Evolutionary conservation across 1,284 basidiomycete species (phyloP).

Genomic region (Ceratobasidium sp.): DNA sequence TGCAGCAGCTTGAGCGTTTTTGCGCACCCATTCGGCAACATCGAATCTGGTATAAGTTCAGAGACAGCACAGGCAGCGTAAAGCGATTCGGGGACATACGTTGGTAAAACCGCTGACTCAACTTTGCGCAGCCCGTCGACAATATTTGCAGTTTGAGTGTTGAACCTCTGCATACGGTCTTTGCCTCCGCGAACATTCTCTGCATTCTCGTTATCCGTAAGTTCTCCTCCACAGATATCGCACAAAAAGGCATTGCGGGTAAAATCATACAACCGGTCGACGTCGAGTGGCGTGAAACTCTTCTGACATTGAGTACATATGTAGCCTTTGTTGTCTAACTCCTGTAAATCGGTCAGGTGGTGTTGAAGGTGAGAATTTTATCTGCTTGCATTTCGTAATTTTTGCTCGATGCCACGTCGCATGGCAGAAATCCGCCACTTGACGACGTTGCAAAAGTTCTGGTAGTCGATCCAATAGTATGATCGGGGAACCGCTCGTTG

Average conservation of each 20-base stretch:
- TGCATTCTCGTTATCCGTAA: conserved; percentile 93
- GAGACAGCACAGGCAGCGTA: not conserved
- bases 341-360: conserved; percentile 64
- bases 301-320: conserved; percentile 92
- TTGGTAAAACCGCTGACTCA: conserved; percentile 87
- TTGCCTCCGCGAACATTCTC: conserved; percentile 87
- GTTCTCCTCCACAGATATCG: conserved; percentile 75
- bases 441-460: conserved; percentile 95
- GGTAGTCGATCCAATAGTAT: conserved; percentile 98
- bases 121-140: conserved; percentile 89
- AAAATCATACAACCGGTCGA: conserved; percentile 84
- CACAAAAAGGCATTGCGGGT: conserved; percentile 74
- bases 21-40: conserved; percentile 82
- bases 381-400: conserved; percentile 79
- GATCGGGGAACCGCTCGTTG: conserved; percentile 84
- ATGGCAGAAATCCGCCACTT: conserved; percentile 99
- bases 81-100: conserved; percentile 64
- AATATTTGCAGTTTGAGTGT: conserved; percentile 90
- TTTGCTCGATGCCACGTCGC: conserved; percentile 89
- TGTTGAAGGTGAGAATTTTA: not conserved
- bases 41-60: conserved; percentile 76
- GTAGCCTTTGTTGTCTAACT: conserved; percentile 96
- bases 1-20: conserved; percentile 71
- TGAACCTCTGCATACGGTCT: conserved; percentile 96
- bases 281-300: conserved; percentile 89